Conservation (phyloP, 2,329 filamentous ascomycete species). For the Graphilbum fragrans region DNA sequence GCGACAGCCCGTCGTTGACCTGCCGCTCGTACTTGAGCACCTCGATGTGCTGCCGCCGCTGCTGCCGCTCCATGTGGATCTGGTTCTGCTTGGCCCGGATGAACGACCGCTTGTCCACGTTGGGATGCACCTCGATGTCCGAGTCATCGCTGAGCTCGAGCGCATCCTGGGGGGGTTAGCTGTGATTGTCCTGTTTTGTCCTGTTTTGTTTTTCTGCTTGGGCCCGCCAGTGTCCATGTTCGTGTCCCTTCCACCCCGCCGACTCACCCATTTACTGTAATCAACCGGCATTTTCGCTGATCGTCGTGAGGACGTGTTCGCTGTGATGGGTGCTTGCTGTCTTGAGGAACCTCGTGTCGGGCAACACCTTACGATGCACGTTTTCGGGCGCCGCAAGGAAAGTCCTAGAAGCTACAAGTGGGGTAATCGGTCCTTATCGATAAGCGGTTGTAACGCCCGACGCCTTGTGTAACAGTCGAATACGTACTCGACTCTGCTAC, state of each 20-base stretch:
- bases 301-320: too few species aligned
- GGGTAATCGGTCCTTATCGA: background rate
- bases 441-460: too few species aligned
- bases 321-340: too few species aligned
- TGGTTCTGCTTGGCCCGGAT: conserved; percentile 97
- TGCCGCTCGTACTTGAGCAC: conserved; percentile 85
- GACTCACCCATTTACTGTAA: conserved; percentile 53
- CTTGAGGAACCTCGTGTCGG: too few species aligned
- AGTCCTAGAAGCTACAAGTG: conserved; percentile 1
- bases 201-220: background rate
- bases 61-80: conserved; percentile 82
- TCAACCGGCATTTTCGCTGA: conserved; percentile 30
- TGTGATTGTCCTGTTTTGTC: too few species aligned
- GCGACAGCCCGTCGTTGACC: conserved; percentile 83
- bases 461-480: too few species aligned
- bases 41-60: conserved; percentile 79
- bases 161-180: conserved; percentile 48
- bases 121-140: conserved; percentile 95
- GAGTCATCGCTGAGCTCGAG: conserved; percentile 97
- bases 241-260: too few species aligned
- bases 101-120: conserved; percentile 96
- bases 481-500: too few species aligned
- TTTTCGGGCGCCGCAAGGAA: conserved; percentile 1
- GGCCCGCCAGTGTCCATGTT: too few species aligned
- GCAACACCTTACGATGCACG: too few species aligned